Evolutionary conservation across 2,329 filamentous ascomycete genomes (phyloP), one percentile per base, ranked within the genome.

Genomic region (Diaporthe capsici): DNA sequence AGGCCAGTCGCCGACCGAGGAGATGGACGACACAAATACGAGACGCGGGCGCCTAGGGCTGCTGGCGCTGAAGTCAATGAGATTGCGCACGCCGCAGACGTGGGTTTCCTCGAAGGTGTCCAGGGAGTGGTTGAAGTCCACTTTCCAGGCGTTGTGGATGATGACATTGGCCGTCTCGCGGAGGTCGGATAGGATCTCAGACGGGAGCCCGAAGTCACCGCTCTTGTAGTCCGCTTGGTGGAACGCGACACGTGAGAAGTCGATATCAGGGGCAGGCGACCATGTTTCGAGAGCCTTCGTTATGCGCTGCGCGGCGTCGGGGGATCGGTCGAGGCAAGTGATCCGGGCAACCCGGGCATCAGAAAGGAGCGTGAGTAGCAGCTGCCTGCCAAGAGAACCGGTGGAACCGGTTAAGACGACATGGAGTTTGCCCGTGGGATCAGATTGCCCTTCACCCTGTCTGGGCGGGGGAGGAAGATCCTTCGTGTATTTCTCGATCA

Each of bases 371-470:
- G 75, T 75, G 22, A 82, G 76, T 0, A 84, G 80, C 4, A 84
- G 68, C 72, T 83, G 83, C 37, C 79, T 81, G 2, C 83, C 83
- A 0, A 84, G 78, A 0, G 82, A 81, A 17, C 83, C 83, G 2
- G 83, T 84, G 0, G 80, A 81, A 2, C 83, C 83, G 5, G 83
- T 84, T 20, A 85, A 67, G 22, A 82, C 77, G 10, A 85, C 74
- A 5, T 80, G 68, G 3, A 37, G 6, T 70, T 68, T 44, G 76
- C 67, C 37, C 73, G 76, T 1, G 77, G 67, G n/a, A 63, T 76
- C 37, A 76, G 39, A 44, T 31, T 74, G 55, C n/a, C 37, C 39
- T 25, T 51, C 39, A 15, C 10, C 13, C 9, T 17, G 47, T 1
- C 25, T 44, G 13, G 13, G 15, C 15, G 34, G 44, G 22, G 25